phyloP scores from a whole-genome alignment of 1,139 yeast genomes.

The Yamadazyma conglobata region DNA sequence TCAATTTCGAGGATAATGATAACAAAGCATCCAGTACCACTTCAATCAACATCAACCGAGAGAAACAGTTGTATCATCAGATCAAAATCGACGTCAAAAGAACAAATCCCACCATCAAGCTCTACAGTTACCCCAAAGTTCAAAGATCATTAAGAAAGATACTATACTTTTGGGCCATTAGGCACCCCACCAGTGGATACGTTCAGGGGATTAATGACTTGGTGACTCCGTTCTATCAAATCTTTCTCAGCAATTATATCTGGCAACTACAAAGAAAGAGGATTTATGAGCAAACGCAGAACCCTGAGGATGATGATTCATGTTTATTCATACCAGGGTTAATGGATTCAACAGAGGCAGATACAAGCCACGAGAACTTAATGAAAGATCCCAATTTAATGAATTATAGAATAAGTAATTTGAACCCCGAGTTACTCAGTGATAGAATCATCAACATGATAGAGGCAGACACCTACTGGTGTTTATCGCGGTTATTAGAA shows the following conservation, averaged over 20 bases:
- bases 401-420: constrained; percentile 30
- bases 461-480: constrained; percentile 98
- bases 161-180: constrained; percentile 88
- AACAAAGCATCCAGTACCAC: constrained; percentile 15
- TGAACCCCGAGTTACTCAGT: constrained; percentile 65
- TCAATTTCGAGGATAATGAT: constrained; percentile 49
- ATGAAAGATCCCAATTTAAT: constrained; percentile 25
- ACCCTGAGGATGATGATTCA: constrained; percentile 22
- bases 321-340: constrained; percentile 35
- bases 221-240: constrained; percentile 90
- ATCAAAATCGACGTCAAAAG: constrained; percentile 93
- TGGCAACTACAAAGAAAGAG: constrained; percentile 38
- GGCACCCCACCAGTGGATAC: constrained; percentile 98
- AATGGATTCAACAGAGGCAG: too few relatives aligned
- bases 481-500: constrained; percentile 82
- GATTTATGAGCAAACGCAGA: constrained; percentile 13
- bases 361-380: constrained; percentile 26
- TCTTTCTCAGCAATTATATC: constrained; percentile 71
- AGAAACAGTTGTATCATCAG: constrained; percentile 90
- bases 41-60: constrained; percentile 32
- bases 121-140: constrained; percentile 67
- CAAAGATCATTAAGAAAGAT: constrained; percentile 79
- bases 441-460: constrained; percentile 41
- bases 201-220: constrained; percentile 98
- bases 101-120: constrained; percentile 79